phyloP scores from a whole-genome alignment of 108 stramenopile species.

The Bacterosira constricta region DNA sequence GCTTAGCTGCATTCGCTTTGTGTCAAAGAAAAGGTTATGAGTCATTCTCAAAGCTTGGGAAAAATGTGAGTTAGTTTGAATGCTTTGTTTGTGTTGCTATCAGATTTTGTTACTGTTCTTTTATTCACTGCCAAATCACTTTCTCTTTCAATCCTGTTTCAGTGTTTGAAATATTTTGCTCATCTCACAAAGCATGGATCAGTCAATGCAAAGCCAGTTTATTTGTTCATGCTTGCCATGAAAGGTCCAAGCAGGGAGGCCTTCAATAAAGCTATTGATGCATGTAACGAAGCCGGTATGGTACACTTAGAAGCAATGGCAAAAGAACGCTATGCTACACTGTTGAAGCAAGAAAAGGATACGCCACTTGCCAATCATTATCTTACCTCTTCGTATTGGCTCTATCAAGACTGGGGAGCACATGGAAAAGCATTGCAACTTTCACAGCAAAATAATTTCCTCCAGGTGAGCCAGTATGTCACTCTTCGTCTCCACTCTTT shows the following conservation, averaged over 20 bases:
- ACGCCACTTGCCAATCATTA: constrained; percentile 1
- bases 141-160: too few species aligned
- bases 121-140: too few species aligned
- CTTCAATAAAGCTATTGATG: constrained; percentile 32
- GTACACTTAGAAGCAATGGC: constrained; percentile 42
- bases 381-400: constrained; percentile 25
- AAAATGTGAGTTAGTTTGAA: too few species aligned
- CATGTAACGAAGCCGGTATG: constrained; percentile 10
- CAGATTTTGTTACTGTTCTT: too few species aligned
- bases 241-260: constrained; percentile 12
- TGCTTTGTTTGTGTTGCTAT: too few species aligned
- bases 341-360: constrained; percentile 1
- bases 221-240: constrained; percentile 31
- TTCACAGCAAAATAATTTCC: too few species aligned
- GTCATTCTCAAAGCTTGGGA: neutral
- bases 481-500: too few species aligned
- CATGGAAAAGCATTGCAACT: constrained; percentile 6
- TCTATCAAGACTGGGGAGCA: constrained; percentile 45
- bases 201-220: too few species aligned
- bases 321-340: constrained; percentile 38
- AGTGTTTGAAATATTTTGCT: constrained; percentile 26
- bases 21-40: constrained; percentile 2
- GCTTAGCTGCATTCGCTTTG: constrained; percentile 26
- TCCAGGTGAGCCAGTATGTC: too few species aligned
- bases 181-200: constrained; percentile 27